Base-by-base conservation (phyloP, 2,329 filamentous ascomycete species). In the Alternaria arbusti region DNA sequence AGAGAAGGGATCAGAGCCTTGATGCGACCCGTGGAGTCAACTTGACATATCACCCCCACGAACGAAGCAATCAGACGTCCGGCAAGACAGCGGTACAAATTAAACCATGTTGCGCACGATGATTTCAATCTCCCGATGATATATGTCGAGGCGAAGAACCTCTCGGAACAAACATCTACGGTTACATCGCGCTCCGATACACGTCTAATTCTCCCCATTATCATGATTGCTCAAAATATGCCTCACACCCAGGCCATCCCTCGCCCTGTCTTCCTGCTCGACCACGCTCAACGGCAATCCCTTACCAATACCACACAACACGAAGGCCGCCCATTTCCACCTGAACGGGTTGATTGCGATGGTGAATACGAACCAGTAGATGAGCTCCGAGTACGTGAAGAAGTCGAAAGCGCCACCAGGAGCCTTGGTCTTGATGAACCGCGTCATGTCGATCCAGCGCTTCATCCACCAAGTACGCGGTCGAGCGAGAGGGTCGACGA, bases 241-340 rank as follows among this genome's bases (percentile, higher is more conserved):
- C 43, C 69, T 73, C 69, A 83, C 78, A 1, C 85, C 84, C 47
- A 86, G 61, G 1, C 84, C 85, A 66, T 88, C 86, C 55, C 89
- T 81, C 7, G 91, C 66, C 63, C 77, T 82, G 69, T 90, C 86
- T 80, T 96, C 93, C 15, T 86, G 82, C 67, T 86, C 82, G 1
- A 95, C 89, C 25, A 96, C 83, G 13, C 82, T 83, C 78, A 87
- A 84, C 0, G 93, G 93, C 50, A 96, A 75, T 20, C 83, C 83
- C 46, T 87, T 84, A 0, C 91, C 92, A 28, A 95, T 77, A 0
- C 93, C 93, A 63, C 91, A 91, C 71, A 96, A 89, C 15, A 96
- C 92, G 75, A 96, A 96, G 0, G 89, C 76, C 0, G 90, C 91
- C 93, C 93, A 96, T 82, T 96, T 96, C 92, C 93, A 96, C 9